These are phyloP conservation scores for Phytophthora pinifolia DNA, from an alignment of 352 stramenopile species.

Conservation along the genomic window DNA sequence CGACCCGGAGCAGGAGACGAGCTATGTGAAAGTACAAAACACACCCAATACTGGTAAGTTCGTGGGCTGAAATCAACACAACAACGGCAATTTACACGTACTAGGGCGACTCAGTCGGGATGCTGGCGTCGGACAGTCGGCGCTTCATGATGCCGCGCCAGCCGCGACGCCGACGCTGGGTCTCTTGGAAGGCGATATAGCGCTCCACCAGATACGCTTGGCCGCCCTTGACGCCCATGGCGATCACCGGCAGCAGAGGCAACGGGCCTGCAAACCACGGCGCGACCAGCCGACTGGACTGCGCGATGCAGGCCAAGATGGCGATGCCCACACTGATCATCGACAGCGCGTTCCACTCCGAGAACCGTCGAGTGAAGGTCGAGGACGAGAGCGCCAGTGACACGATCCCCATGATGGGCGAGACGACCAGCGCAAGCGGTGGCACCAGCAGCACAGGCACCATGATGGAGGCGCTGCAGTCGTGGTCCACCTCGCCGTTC, in stretches of 20 bases:
- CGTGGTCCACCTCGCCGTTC: slow-evolving; percentile 61
- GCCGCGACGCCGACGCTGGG: slow-evolving; percentile 63
- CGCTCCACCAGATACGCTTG: slow-evolving; percentile 71
- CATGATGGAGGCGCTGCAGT: slow-evolving; percentile 76
- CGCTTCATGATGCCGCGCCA: slow-evolving; percentile 87
- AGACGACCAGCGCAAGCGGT: slow-evolving; percentile 67
- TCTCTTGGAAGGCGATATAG: slow-evolving; percentile 83
- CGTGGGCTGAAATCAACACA: no score
- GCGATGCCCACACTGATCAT: slow-evolving; percentile 73
- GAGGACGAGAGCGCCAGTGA: slow-evolving; percentile 71
- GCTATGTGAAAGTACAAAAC: slow-evolving; percentile 11
- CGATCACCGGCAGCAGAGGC: slow-evolving; percentile 66
- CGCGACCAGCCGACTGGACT: slow-evolving; percentile 70
- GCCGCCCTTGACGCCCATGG: slow-evolving; percentile 63
- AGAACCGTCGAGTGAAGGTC: slow-evolving; percentile 68
- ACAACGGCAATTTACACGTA: neutral
- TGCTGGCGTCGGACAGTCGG: slow-evolving; percentile 72
- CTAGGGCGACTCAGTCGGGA: slow-evolving; percentile 66
- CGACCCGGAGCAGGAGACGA: slow-evolving; percentile 26
- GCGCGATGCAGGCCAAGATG: slow-evolving; percentile 59
- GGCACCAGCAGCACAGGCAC: slow-evolving; percentile 69
- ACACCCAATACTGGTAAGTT: no score
- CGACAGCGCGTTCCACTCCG: slow-evolving; percentile 81
- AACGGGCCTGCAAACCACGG: slow-evolving; percentile 80
- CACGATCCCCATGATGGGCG: slow-evolving; percentile 75